Percentiles rank a stretch among this genome's conserved stretches.
These are phyloP conservation scores for Poronia punctata DNA, from an alignment of 495 filamentous ascomycete species.

Conservation along the genomic window DNA sequence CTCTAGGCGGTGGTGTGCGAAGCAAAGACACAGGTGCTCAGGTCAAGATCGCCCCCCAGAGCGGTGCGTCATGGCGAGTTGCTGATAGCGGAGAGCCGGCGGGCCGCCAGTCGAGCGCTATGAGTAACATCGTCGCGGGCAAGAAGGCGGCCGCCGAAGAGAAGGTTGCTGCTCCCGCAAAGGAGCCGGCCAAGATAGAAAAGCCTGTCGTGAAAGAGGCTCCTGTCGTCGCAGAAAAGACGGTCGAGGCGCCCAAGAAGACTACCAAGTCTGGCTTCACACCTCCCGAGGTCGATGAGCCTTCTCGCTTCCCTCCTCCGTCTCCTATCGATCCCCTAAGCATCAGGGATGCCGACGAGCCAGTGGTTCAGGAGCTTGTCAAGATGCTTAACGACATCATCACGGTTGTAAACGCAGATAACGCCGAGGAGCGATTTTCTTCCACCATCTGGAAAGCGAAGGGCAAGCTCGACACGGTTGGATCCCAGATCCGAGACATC, in stretches of 20 bases:
- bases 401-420: slow-evolving; percentile 80
- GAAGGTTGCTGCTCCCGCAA: slow-evolving; percentile 8
- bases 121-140: slow-evolving; percentile 18
- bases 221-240: slow-evolving; percentile 6
- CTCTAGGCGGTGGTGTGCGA: slow-evolving; percentile 42
- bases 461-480: slow-evolving; percentile 68
- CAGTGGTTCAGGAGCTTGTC: slow-evolving; percentile 85
- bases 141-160: slow-evolving; percentile 34
- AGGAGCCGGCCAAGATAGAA: slow-evolving; percentile 6
- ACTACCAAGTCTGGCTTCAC: slow-evolving; percentile 25
- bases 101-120: slow-evolving; percentile 38
- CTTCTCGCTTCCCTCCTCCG: slow-evolving; percentile 51
- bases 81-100: slow-evolving; percentile 41
- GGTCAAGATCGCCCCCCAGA: slow-evolving; percentile 76
- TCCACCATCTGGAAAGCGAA: slow-evolving; percentile 75
- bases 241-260: slow-evolving; percentile 3
- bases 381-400: slow-evolving; percentile 95
- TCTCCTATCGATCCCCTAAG: slow-evolving; percentile 67
- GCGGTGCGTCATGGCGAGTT: slow-evolving; percentile 78
- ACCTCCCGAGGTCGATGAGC: slow-evolving; percentile 53
- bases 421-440: slow-evolving; percentile 62
- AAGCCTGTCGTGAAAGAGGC: slow-evolving; percentile 8
- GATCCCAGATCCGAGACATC: slow-evolving; percentile 62
- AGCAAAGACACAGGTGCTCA: slow-evolving; percentile 58
- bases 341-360: slow-evolving; percentile 67